A percentile compares a stretch with the other conserved stretches of the same genome.
Evolutionary conservation across 257 asterid genomes (phyloP).

Genomic region (Schizonepeta tenuifolia): DNA sequence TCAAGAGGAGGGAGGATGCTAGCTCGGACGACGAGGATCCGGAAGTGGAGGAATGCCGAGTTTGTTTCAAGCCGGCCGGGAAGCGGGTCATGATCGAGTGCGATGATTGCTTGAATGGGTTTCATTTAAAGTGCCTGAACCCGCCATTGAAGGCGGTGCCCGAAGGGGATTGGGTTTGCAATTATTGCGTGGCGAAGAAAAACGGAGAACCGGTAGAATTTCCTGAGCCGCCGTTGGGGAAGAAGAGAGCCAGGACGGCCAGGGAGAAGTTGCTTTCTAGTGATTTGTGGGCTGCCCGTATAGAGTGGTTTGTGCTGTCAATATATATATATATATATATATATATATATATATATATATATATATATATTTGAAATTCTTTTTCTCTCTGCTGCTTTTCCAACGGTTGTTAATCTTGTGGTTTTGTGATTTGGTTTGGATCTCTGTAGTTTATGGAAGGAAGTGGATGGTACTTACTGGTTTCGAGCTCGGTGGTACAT

Average conservation of each 20-base stretch:
- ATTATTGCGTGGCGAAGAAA: constrained; percentile 65
- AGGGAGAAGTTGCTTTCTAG: constrained; percentile 88
- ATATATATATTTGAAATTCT: not conserved
- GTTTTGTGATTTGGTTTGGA: constrained; percentile 19
- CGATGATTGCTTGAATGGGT: constrained; percentile 94
- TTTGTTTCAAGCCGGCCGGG: constrained; percentile 80
- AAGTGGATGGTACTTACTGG: constrained; percentile 87
- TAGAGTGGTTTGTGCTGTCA: constrained; percentile 63
- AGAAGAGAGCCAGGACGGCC: constrained; percentile 75
- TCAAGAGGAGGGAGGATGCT: constrained; percentile 76
- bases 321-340: too few relatives aligned
- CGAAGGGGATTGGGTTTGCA: constrained; percentile 88
- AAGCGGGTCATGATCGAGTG: constrained; percentile 77
- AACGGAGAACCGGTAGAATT: constrained; percentile 51
- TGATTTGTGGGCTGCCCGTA: constrained; percentile 83
- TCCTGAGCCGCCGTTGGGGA: constrained; percentile 70
- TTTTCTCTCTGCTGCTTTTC: constrained; percentile 2
- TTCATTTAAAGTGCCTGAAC: constrained; percentile 81
- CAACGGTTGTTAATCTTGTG: not conserved
- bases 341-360: too few relatives aligned
- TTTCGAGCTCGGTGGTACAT: constrained; percentile 77
- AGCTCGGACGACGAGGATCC: constrained; percentile 73
- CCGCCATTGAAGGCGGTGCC: constrained; percentile 85
- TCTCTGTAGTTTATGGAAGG: constrained; percentile 80
- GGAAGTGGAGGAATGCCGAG: constrained; percentile 81